These are phyloP conservation scores for Metschnikowia aberdeeniae DNA, from an alignment of 805 yeast species.

Conservation along the genomic window DNA sequence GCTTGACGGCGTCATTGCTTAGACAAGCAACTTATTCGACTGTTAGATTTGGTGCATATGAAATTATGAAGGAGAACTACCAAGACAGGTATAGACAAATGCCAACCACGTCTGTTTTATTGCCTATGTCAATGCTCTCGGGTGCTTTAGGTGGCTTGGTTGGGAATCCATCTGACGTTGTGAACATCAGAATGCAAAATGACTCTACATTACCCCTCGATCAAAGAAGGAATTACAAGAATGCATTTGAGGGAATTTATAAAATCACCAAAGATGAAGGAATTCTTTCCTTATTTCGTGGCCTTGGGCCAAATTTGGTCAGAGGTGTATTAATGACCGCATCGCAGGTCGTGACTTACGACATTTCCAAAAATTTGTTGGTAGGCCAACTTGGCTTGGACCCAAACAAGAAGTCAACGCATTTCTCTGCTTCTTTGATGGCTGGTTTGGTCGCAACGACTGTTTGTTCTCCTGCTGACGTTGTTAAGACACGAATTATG, in stretches of 20 bases:
- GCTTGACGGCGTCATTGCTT: conserved; percentile 73
- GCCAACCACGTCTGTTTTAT: conserved; percentile 55
- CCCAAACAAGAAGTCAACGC: conserved; percentile 62
- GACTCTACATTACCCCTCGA: conserved; percentile 65
- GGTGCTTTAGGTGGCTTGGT: conserved; percentile 82
- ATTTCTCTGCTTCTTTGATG: conserved; percentile 69
- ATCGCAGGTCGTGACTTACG: conserved; percentile 85
- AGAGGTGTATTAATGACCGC: conserved; percentile 89
- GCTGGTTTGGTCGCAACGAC: conserved; percentile 91
- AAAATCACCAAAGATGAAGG: conserved; percentile 63
- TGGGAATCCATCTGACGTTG: conserved; percentile 86
- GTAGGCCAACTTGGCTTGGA: conserved; percentile 50
- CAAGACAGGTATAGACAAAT: conserved; percentile 37
- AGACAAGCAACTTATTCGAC: conserved; percentile 89
- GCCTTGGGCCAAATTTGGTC: conserved; percentile 70
- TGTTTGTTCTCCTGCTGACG: conserved; percentile 90
- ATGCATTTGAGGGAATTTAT: conserved; percentile 72
- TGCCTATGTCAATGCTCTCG: conserved; percentile 80
- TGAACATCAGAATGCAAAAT: conserved; percentile 87
- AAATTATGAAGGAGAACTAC: conserved; percentile 56
- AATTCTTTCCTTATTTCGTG: conserved; percentile 56
- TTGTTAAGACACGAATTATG: conserved; percentile 85
- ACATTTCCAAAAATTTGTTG: conserved; percentile 60
- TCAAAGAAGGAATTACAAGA: conserved; percentile 66
- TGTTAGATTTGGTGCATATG: conserved; percentile 84